Base-by-base conservation (phyloP, 352 stramenopile species). In the Phytophthora cajani region DNA sequence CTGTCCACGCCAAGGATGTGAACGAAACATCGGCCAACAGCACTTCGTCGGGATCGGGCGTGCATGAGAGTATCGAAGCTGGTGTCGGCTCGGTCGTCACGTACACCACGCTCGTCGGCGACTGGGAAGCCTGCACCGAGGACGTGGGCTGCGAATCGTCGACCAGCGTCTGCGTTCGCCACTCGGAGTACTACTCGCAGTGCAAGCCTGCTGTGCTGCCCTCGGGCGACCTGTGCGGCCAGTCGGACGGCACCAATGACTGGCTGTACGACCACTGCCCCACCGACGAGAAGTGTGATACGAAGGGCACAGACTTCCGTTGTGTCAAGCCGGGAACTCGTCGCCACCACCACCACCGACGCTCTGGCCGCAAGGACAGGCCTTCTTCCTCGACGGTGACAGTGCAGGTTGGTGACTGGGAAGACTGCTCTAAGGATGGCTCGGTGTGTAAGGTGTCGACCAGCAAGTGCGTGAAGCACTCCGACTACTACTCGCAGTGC, bases 401-500 rank as follows among this genome's bases (percentile, higher is more conserved):
- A 57, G 7, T 30, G 16, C 44, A 62, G 27, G 47, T 62, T 6
- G 58, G 7, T 32, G 38, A 67, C 30, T 77, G 65, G 64, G 55
- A 51, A 21, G 38, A 71, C 17, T 77, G 70, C 33, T 69, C 69
- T 3, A 57, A 21, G 30, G 38, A 16, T 25, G 51, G 44, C 12
- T 40, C 47, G 9, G 52, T 47, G 33, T 77, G 64, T 46, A 58
- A 56, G 56, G 19, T 53, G 10, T 51, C 25, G 3, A 52, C 16
- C 25, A 64, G 51, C 16, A 23, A 42, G 2, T 75, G 74, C 27
- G 56, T 69, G 21, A 57, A 62, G 25, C 67, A 77, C 57, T 77
- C 73, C 7, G 16, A 19, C 27, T 69, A 64, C 44, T 80, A 67
- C 50, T 66, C 64, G 42, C 61, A 78, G 32, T 78, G 71, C 61